Evolutionary conservation across 2,329 filamentous ascomycete genomes (phyloP), one percentile per base, ranked within the genome.

Genomic region (Beauveria sp.): DNA sequence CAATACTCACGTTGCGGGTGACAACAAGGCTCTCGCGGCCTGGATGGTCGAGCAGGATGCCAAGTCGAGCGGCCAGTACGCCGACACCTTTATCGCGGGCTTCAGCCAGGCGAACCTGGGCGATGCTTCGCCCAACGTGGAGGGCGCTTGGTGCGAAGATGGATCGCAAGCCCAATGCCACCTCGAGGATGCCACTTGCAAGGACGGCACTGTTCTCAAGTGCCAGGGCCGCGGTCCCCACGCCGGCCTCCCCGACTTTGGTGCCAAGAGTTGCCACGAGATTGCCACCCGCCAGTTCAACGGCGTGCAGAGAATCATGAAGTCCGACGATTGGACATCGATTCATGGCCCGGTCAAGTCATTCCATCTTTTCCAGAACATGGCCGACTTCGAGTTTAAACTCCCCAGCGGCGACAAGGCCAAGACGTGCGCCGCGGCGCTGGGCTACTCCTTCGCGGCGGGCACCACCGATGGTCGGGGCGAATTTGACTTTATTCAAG

Each of bases 1-100:
- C 75, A 96, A 96, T 74, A 97, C 92, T 0, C 80, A 96, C 16
- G 85, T 95, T 56, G 87, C 92, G 3, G 93, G 91, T n/a, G 93
- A 98, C 73, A 98, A 98, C 78, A 98, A 98, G 76, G 93, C 93
- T 14, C 91, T 96, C 7, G 93, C 93, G 2, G 90, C 93, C 0
- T 89, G 88, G 70, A 77, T 96, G 14, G 87, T 96, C 58, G 93
- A 98, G 71, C 83, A 88, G 66, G 86, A 83, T 55, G 79, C 88
- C 50, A 71, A 75, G 3, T 74, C 73, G 18, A 78, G 84, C 16
- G 69, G 77, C 1, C 79, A 76, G 22, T 57, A 42, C 42, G 81
- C 83, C 0, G 78, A 85, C 3, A 82, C 81, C 10, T 96, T 96
- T 67, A 89, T 97, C 1, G 92, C 92, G 2, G 93, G 91, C 7